Evolutionary conservation across 225 moss, liverwort and hornwort genomes (phyloP), one percentile per base, ranked within the genome.

Genomic region (Neckera pumila): DNA sequence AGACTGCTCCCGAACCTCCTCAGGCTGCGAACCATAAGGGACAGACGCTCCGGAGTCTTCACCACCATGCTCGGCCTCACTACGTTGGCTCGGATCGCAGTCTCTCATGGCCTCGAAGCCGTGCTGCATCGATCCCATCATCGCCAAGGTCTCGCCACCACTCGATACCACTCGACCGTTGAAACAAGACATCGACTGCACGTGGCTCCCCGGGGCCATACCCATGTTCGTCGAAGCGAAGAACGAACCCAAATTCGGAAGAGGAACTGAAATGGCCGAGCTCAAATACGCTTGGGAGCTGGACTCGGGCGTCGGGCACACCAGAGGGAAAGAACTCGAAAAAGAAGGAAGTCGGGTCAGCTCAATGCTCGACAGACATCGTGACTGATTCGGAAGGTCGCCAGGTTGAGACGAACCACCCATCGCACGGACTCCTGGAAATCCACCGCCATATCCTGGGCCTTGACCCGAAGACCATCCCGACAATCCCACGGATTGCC

Each of bases 101-200:
- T 76, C 91, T 20, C 89, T 69, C 86, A 76, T 76, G 6, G 61
- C 28, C 88, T 93, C 93, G 14, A 83, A 89, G 67, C 58, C 57
- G 7, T 82, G 92, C 76, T 77, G 90, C 90, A 91, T 89, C 34
- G 93, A 88, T 13, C 90, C 93, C 90, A 92, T 92, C 93, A 95
- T 95, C 75, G 94, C 90, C 86, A 89, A 49, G 5, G 91, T 91
- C 36, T 89, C 93, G 14, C 94, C 94, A 36, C 90, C 84, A 28
- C 81, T 88, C 3, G 80, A 51, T 10, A 73, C 57, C 56, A 72
- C 82, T 61, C 88, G 65, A 38, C 89, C 91, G 70, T 86, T 36
- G 54, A 86, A 87, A 53, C 85, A 84, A 47, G 86, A 42, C 86
- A 89, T 47, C 7, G 86, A 0, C 71, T 89, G 90, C 86, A 92